Base-by-base conservation (phyloP, 2,329 filamentous ascomycete species). In the Phialocephala sp. region DNA sequence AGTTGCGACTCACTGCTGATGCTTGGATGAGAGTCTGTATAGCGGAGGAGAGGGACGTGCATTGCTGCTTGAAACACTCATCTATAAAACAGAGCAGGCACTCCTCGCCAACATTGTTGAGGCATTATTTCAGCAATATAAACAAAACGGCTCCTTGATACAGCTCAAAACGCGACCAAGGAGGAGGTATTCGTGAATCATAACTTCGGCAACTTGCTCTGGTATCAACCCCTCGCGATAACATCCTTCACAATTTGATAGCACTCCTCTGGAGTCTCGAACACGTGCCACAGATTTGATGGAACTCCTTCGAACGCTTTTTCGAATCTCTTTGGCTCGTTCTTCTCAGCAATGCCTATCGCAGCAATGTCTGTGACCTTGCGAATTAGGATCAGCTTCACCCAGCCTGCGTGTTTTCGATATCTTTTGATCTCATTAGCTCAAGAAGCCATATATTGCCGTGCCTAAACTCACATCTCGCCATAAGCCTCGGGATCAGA, bases 401-500 rank as follows among this genome's bases (percentile, higher is more conserved):
- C 87, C 92, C 93, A 97, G 8, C 85, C 87, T 0, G 89, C 89
- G 68, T 89, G 86, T 58, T 84, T 83, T 60, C 88, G 84, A 72
- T 86, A 89, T 12, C 85, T 87, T 35, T 65, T 36, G n/a, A 4
- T 24, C n/a, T 18, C 8, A 52, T 70, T 59, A 71, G 66, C 8
- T 54, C 27, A 14, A n/a, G 12, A 14, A 2, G 4, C 56, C 50
- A 20, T 0, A 54, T 32, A n/a, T 22, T 37, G 14, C 4, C 32
- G 11, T 41, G 4, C 2, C 1, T 14, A n/a, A 8, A 77, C 83
- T 77, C 84, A 93, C 78, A 92, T 88, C 71, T 94, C 89, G 35
- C 89, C 94, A 75, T 97, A 98, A 0, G 92, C 87, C 76, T 98
- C 94, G 0, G 94, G 94, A 72, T 98, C 94, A 32, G 87, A 90